phyloP scores from a whole-genome alignment of 257 asterid genomes.

The Lycium barbarum region DNA sequence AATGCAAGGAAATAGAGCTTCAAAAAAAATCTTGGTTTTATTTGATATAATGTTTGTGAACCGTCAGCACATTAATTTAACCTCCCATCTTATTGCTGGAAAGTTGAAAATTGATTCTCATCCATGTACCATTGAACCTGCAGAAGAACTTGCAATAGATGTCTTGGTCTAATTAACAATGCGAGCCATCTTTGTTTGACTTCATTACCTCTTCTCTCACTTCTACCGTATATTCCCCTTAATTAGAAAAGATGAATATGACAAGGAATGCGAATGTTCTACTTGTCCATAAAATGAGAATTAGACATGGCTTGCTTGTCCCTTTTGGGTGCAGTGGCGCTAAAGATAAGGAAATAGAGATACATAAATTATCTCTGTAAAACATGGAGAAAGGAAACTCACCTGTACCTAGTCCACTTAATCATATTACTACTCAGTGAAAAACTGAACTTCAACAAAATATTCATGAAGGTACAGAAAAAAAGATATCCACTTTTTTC shows the following conservation, averaged over 20 bases:
- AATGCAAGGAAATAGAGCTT: slow-evolving; percentile 21
- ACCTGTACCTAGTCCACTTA: not conserved
- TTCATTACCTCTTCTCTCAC: not conserved
- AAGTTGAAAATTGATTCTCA: slow-evolving; percentile 6
- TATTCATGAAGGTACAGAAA: slow-evolving; percentile 22
- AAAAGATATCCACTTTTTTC: slow-evolving; percentile 15
- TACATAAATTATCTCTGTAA: not conserved
- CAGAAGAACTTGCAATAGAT: not conserved
- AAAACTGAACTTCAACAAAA: slow-evolving; percentile 14
- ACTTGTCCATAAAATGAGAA: not conserved
- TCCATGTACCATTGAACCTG: not conserved
- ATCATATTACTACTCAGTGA: not conserved
- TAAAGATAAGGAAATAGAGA: not conserved
- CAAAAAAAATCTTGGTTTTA: not conserved
- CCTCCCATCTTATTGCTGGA: slow-evolving; percentile 17
- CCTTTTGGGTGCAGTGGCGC: slow-evolving; percentile 22
- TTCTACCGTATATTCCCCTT: not conserved
- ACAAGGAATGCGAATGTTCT: not conserved
- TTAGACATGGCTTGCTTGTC: slow-evolving; percentile 17
- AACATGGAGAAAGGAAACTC: not conserved
- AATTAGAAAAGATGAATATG: not conserved
- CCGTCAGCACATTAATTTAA: not conserved
- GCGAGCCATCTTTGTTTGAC: not conserved
- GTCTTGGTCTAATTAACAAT: slow-evolving; percentile 13
- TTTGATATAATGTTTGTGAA: not conserved